phyloP scores from a whole-genome alignment of 257 asterid genomes.

The Paraleonurus japonicus region DNA sequence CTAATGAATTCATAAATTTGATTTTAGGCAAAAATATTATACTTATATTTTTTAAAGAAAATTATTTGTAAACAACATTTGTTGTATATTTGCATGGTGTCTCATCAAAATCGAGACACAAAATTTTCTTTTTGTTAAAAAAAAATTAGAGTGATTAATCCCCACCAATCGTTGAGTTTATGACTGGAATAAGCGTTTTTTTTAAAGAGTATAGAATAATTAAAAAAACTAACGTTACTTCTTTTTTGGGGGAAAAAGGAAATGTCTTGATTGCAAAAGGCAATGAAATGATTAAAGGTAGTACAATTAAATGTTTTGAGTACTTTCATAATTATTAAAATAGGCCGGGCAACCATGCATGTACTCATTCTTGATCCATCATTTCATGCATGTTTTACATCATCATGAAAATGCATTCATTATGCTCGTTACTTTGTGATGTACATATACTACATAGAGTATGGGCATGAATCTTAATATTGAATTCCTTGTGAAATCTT shows the following conservation, averaged over 20 bases:
- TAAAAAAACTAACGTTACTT: not conserved
- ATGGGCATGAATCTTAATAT: too few species aligned
- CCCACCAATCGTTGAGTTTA: too few species aligned
- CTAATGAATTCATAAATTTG: too few species aligned
- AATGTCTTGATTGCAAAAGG: not conserved
- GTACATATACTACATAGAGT: not conserved
- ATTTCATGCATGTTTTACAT: not conserved
- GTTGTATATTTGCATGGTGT: too few species aligned
- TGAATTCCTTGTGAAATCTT: not conserved
- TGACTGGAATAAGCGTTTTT: not conserved
- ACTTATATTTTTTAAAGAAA: too few species aligned
- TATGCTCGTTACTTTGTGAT: not conserved
- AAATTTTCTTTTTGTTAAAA: too few species aligned
- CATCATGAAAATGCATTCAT: conserved; percentile 15
- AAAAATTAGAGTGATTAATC: too few species aligned
- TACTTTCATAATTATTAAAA: conserved; percentile 5
- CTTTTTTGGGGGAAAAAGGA: not conserved
- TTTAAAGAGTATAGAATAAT: too few species aligned
- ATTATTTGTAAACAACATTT: too few species aligned
- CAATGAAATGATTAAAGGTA: not conserved
- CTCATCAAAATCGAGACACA: too few species aligned
- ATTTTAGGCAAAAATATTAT: too few species aligned
- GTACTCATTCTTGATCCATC: not conserved
- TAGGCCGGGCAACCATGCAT: conserved; percentile 6
- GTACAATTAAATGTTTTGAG: conserved; percentile 9